Evolutionary conservation across 2,329 filamentous ascomycete species (phyloP).

Genomic region (Biscogniauxia sp.): DNA sequence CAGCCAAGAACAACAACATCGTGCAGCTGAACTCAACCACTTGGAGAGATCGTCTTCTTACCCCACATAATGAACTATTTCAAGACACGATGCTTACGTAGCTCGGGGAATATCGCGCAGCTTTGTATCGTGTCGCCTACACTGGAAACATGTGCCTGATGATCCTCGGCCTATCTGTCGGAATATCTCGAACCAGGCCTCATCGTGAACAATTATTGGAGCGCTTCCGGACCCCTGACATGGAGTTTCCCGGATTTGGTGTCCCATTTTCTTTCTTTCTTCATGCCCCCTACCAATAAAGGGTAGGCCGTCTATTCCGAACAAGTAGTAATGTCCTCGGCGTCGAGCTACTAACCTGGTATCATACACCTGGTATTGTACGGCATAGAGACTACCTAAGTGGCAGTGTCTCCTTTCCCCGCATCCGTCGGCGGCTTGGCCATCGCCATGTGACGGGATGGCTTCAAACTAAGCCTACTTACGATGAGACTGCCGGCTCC

Average conservation of each 20-base stretch:
- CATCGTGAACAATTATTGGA: neutral
- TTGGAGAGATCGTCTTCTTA: no score
- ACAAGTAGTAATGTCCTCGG: neutral
- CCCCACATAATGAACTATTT: neutral
- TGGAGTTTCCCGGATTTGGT: neutral
- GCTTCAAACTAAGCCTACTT: neutral
- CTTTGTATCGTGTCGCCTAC: neutral
- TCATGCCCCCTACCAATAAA: no score
- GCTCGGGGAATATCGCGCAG: neutral
- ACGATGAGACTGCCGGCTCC: neutral
- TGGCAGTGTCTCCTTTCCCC: neutral
- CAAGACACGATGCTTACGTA: neutral
- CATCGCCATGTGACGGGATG: neutral
- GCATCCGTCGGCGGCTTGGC: neutral
- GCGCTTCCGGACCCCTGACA: neutral
- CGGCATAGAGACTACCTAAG: no score
- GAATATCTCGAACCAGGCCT: neutral
- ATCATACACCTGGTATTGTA: no score
- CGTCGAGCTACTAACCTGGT: no score
- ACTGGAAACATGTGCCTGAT: neutral
- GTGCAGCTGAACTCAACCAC: no score
- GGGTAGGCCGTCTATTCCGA: neutral
- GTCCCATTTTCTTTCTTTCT: neutral
- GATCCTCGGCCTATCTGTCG: neutral
- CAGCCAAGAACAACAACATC: no score